Base-by-base conservation (phyloP, 176 grass and related monocot genomes). In the Zizania latifolia region DNA sequence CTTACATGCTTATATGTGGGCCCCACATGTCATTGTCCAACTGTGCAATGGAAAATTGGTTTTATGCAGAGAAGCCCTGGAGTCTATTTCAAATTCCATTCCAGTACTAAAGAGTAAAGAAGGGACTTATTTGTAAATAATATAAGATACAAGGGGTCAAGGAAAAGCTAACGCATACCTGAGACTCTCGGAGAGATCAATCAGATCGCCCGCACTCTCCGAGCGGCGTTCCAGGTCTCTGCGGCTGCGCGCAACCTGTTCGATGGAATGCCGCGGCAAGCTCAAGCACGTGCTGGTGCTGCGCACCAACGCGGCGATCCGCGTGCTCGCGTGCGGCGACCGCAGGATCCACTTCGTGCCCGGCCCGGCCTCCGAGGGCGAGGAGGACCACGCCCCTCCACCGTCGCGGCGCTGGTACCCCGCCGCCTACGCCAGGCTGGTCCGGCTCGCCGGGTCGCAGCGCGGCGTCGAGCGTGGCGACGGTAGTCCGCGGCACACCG, bases 381-480 rank as follows among this genome's bases (percentile, higher is more conserved):
- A 82, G 2, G 59, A 65, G 62, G 71, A 81, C 14, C 19, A 36
- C 22, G 15, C 79, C 32, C 75, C 77, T 46, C 75, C 77, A 40
- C 75, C 68, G 30, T 46, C 83, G 26, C 65, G 67, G 71, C 71
- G 78, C 31, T 98, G 91, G 91, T 92, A 86, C 75, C 55, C 19
- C 67, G 48, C 80, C 14, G 90, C 91, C 8, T 91, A 93, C 79
- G 88, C 84, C 27, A 89, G 78, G 41, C 68, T 98, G 32, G 71
- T 98, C 41, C 92, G 78, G 39, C 67, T 89, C n/a, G 58, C 93
- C 27, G 51, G 65, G n/a, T 74, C 81, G 33, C 33, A 90, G 23
- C 55, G 58, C 64, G 73, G 84, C 77, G 61, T 85, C 28, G 84
- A 80, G 10, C 61, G 72, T 58, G 77, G 55, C 10, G 68, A 78